Base-by-base conservation (phyloP, 2,329 filamentous ascomycete species). In the Mariannaea sp. region DNA sequence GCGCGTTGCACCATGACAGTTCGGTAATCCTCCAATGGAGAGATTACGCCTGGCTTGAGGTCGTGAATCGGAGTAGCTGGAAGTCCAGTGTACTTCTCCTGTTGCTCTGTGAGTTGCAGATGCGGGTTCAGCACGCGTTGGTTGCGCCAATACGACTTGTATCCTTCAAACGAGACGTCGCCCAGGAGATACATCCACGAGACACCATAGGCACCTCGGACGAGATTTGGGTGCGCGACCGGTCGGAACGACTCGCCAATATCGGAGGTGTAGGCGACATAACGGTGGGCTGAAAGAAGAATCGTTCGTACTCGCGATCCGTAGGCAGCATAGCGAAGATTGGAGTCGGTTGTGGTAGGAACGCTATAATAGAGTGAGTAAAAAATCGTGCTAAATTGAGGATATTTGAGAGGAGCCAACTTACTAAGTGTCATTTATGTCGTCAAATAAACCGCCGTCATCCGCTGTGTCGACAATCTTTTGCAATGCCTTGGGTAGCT, bases 241-340 rank as follows among this genome's bases (percentile, higher is more conserved):
- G 94, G 94, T 2, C 94, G 85, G 75, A 99, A 99, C 0, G 90
- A 95, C 73, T 99, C 94, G 70, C 94, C 94, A 59, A 99, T 93
- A 67, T 97, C 93, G 16, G 88, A 92, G 0, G 94, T 97, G 72
- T 99, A 99, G 51, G 94, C 94, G 42, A 99, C 92, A 68, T 99
- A 99, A 67, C 94, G 87, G 68, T 97, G 94, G 4, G 92, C 92
- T 13, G 89, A 91, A 63, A 92, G 78, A 67, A 99, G 85, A 61
- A 97, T 89, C 7, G 92, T 96, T 57, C 90, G 86, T 58, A 94
- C 77, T 42, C 94, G 87, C 55, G 87, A 85, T 41, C 91, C 90
- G 75, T 99, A 99, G 63, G 89, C 94, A 52, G 92, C 93, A 75
- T 97, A 99, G 67, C 94, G 89, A 67, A 96, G 77, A 63, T 85